These are phyloP conservation scores for Starmerella riodocensis DNA, from an alignment of 805 yeast species.

Conservation along the genomic window DNA sequence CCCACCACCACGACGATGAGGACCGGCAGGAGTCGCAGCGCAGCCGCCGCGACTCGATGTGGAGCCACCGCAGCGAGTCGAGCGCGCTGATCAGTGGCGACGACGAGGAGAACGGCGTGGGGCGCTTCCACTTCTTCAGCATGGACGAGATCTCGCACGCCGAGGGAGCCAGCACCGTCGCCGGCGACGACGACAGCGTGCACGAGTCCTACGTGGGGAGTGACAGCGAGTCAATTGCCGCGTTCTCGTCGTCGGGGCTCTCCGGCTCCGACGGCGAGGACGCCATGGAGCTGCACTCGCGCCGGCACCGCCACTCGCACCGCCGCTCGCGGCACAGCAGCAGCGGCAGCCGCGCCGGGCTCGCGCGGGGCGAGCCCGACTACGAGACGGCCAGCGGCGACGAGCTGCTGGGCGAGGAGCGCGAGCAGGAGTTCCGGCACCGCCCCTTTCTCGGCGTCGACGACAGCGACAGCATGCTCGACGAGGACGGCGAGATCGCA, in stretches of 20 bases:
- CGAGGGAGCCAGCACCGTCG: conserved; percentile 70
- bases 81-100: conserved; percentile 6
- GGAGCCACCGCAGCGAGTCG: conserved; percentile 9
- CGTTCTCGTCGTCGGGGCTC: conserved; percentile 1
- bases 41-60: conserved; percentile 14
- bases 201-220: conserved; percentile 14
- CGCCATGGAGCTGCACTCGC: neutral
- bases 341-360: neutral
- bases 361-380: neutral
- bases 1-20: conserved; percentile 13
- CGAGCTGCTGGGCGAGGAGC: conserved; percentile 1
- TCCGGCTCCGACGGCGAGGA: conserved; percentile 1
- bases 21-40: conserved; percentile 7
- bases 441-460: conserved; percentile 1
- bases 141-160: conserved; percentile 74
- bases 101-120: conserved; percentile 5
- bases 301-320: neutral
- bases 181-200: conserved; percentile 27
- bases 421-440: conserved; percentile 3
- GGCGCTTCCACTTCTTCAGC: conserved; percentile 61
- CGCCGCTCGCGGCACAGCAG: neutral
- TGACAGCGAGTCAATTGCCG: conserved; percentile 1
- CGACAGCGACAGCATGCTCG: conserved; percentile 2
- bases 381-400: neutral
- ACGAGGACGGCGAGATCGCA: neutral